Evolutionary conservation across 1,284 basidiomycete genomes (phyloP), one percentile per base, ranked within the genome.

Genomic region (Cutaneotrichosporon arboriforme): DNA sequence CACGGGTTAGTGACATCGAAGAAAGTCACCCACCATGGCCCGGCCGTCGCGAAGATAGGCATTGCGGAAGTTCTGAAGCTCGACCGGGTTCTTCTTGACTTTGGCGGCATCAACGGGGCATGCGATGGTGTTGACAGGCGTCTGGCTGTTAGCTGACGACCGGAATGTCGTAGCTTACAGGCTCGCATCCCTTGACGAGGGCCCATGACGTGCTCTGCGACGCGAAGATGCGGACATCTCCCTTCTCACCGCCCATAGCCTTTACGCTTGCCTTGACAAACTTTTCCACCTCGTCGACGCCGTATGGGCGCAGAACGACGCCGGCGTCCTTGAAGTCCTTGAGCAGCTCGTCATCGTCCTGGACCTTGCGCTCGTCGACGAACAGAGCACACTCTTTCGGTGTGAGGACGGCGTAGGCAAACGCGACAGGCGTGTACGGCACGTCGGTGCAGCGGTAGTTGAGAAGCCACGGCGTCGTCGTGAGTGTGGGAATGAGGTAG

Each of bases 21-120:
- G 0, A n/a, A 20, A 22, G 8, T 2, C 31, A 60, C 69, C 50
- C 43, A 91, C 91, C 72, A 87, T 91, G n/a, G 90, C 87, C 34
- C 83, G 86, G 17, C 93, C 94, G 71, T 98, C 94, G 43, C 92
- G 81, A 8, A 91, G 74, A 73, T 97, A 97, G 0, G 91, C 90
- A 47, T 82, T 79, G 52, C 84, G 81, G 74, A 96, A 78, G 1
- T 92, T 91, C 46, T 86, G 81, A 46, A 94, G 78, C 76, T 97
- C 93, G 18, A 80, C 80, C 17, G 82, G 77, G 67, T 94, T 97
- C 82, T 98, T 98, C 68, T 93, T 77, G 1, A 85, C 83, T 78
- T 93, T 90, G 75, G 87, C 83, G 45, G 82, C 78, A 51, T 90
- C 86, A n/a, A 96, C 60, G 0, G 74, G 74, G 48, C 74, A 76